A percentile compares a stretch with the other conserved stretches of the same genome.
These are phyloP conservation scores for Streptanthus diversifolius DNA, from an alignment of 345 rosid species.

Conservation along the genomic window DNA sequence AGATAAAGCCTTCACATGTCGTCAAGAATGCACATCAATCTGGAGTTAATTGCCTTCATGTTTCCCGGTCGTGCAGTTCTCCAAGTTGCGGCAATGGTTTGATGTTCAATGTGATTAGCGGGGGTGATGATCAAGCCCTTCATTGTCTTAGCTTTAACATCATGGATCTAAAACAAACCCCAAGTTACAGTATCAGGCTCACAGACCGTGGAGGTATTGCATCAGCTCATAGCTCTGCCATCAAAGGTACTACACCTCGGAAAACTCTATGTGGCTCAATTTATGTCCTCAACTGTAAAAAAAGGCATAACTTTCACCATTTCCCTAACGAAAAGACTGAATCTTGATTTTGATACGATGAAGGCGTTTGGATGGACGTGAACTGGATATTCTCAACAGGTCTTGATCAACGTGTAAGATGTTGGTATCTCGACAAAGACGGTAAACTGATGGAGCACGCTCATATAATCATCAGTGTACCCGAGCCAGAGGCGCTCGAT, in stretches of 20 bases:
- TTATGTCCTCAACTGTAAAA: background rate
- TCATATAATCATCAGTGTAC: conserved; percentile 63
- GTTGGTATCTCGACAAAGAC: conserved; percentile 57
- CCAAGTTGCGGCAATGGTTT: conserved; percentile 35
- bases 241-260: conserved; percentile 56
- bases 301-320: background rate
- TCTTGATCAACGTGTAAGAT: conserved; percentile 92
- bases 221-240: conserved; percentile 83
- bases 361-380: conserved; percentile 90
- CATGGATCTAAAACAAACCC: conserved; percentile 32
- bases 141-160: conserved; percentile 47
- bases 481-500: conserved; percentile 88
- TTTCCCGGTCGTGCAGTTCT: conserved; percentile 43
- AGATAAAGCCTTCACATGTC: conserved; percentile 59
- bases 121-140: conserved; percentile 98
- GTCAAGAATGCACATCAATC: conserved; percentile 66
- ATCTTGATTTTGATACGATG: conserved; percentile 22
- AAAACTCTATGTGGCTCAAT: background rate
- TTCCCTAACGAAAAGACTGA: conserved; percentile 9
- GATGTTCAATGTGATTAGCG: conserved; percentile 56
- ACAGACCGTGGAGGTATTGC: conserved; percentile 41
- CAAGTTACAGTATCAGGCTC: conserved; percentile 42
- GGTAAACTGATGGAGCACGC: conserved; percentile 51
- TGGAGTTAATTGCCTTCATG: conserved; percentile 82
- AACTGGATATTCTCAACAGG: conserved; percentile 93